Evolutionary conservation across 768 basidiomycete species (phyloP), one percentile per base, ranked within the genome.

Genomic region (Leccinum pellstonianum): DNA sequence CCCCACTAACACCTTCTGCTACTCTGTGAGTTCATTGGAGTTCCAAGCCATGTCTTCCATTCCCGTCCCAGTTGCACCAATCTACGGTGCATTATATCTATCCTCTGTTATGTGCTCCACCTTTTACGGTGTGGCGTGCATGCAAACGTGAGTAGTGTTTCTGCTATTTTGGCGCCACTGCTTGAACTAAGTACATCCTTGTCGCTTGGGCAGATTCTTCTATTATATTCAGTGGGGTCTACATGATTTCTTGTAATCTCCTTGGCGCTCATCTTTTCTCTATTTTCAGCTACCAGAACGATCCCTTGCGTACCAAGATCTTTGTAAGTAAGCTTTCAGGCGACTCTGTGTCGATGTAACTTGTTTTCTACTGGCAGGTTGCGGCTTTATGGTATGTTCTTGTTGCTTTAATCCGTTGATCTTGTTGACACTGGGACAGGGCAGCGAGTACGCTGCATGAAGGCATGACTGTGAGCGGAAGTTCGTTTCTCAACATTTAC

Each of bases 111-210:
- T 59, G 57, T 43, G 48, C 2, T 31, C 57, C 2, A 49, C 61
- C 0, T 62, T 62, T n/a, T 59, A 62, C 9, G 61, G 61, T 9
- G 58, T 55, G 9, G 23, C 33, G 14, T 62, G 61, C 53, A 59
- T 55, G 53, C 61, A 62, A 46, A 55, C 49, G 61, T 59, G 21
- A 52, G 60, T 52, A 3, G 14, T 1, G 33, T 19, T 46, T 9
- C 27, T 3, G 19, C 8, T 3, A 15, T 35, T 10, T 31, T 10
- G 17, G 7, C 15, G n/a, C 6, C 23, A 43, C 10, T 17, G 19
- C 14, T 11, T 48, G 12, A 52, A 33, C 27, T 7, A 35, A 25
- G n/a, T 14, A 19, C 5, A 23, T 25, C 17, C 5, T 23, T 33
- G 3, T 31, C 8, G 33, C 7, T 19, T 23, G 9, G 4, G 3